Evolutionary conservation across 352 stramenopile genomes (phyloP).

Genomic region (Pilasporangium apinafurcum): DNA sequence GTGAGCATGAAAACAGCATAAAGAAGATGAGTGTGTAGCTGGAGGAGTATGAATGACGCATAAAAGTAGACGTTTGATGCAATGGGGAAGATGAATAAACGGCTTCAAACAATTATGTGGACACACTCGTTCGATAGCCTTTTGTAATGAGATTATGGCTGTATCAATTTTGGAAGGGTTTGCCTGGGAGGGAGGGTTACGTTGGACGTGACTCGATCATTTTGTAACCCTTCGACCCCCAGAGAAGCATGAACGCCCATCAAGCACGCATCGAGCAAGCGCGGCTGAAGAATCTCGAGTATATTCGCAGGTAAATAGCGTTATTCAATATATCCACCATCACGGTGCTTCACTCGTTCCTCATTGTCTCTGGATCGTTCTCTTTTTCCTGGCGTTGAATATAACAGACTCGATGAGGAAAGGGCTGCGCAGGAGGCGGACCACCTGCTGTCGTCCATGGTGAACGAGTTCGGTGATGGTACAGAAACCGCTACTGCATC

Average conservation of each 20-base stretch:
- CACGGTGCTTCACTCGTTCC: not conserved
- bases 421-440: slow-evolving; percentile 28
- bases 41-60: too few relatives aligned
- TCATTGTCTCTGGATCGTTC: not conserved
- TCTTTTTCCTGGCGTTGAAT: not conserved
- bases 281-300: slow-evolving; percentile 66
- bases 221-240: too few relatives aligned
- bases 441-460: slow-evolving; percentile 27
- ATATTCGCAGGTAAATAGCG: slow-evolving; percentile 43
- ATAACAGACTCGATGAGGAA: slow-evolving; percentile 43
- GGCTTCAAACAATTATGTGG: too few relatives aligned
- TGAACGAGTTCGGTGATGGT: slow-evolving; percentile 10
- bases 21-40: too few relatives aligned
- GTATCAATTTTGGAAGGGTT: too few relatives aligned
- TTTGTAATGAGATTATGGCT: too few relatives aligned
- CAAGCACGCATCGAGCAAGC: slow-evolving; percentile 52
- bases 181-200: too few relatives aligned
- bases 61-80: too few relatives aligned
- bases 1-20: not conserved
- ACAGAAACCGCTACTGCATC: not conserved
- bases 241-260: slow-evolving; percentile 32
- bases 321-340: too few relatives aligned
- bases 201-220: too few relatives aligned
- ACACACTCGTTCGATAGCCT: too few relatives aligned
- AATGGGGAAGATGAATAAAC: too few relatives aligned